Conservation (phyloP, 1,139 yeast species). For the Yarrowia galli region DNA sequence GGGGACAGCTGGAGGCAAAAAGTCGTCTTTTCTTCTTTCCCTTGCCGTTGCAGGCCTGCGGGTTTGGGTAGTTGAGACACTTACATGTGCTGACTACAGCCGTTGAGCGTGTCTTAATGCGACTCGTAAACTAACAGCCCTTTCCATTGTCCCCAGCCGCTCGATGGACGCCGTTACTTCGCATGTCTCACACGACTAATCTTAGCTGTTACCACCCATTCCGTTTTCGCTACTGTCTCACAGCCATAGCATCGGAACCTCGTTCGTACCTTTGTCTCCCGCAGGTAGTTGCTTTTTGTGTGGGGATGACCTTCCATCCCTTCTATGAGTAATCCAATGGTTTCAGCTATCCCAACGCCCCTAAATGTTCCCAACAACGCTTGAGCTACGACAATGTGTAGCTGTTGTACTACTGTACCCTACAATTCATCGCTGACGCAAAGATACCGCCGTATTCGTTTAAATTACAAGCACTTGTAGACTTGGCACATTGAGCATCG, state of each 20-base stretch:
- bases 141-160: constrained; percentile 15
- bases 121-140: not conserved
- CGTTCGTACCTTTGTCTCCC: not conserved
- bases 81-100: not conserved
- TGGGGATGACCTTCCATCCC: not conserved
- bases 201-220: not conserved
- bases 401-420: too few species aligned
- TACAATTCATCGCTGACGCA: too few species aligned
- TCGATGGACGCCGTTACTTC: constrained; percentile 9
- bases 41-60: not conserved
- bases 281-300: not conserved
- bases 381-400: too few species aligned
- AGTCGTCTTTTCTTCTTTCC: not conserved
- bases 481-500: too few species aligned
- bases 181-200: constrained; percentile 9
- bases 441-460: too few species aligned
- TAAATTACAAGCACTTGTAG: too few species aligned
- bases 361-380: too few species aligned
- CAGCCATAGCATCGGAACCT: not conserved
- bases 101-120: constrained; percentile 17
- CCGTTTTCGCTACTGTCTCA: not conserved
- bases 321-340: too few species aligned
- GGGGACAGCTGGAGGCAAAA: not conserved
- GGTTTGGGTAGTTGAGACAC: constrained; percentile 12
- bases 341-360: too few species aligned